Percentiles rank a stretch among this genome's conserved stretches.
Conservation (phyloP, 495 filamentous ascomycete genomes). For the Neohortaea acidophila region DNA sequence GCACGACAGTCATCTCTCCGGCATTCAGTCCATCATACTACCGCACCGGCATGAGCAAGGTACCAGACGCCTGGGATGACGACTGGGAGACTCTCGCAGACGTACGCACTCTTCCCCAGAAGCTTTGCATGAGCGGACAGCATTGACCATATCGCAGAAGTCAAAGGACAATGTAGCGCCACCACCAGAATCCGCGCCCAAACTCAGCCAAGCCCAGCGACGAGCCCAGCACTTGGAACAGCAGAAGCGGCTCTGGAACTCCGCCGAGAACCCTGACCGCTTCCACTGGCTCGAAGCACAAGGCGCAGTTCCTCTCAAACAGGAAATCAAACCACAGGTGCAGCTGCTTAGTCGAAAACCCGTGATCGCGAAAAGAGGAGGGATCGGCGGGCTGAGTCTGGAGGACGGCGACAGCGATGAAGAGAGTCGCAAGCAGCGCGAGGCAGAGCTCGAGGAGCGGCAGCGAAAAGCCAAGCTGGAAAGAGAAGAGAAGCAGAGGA, state of each 20-base stretch:
- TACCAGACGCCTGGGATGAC: constrained; percentile 79
- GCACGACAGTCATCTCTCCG: no score
- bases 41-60: constrained; percentile 34
- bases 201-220: constrained; percentile 58
- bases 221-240: constrained; percentile 65
- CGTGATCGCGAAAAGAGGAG: constrained; percentile 31
- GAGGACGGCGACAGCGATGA: constrained; percentile 47
- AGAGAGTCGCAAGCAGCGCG: constrained; percentile 41
- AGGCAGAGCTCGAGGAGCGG: constrained; percentile 52
- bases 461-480: constrained; percentile 57
- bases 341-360: constrained; percentile 77
- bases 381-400: constrained; percentile 35
- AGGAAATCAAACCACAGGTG: constrained; percentile 70
- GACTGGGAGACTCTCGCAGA: constrained; percentile 76
- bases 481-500: constrained; percentile 72
- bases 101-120: constrained; percentile 25
- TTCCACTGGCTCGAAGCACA: constrained; percentile 58
- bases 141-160: constrained; percentile 6
- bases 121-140: not conserved
- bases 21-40: no score
- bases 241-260: constrained; percentile 74
- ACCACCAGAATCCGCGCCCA: constrained; percentile 21
- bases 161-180: constrained; percentile 3
- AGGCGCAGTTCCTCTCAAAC: constrained; percentile 51
- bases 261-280: constrained; percentile 57